A percentile compares a stretch with the other conserved stretches of the same genome.
Conservation (phyloP, 768 basidiomycete species). For the Naganishia vishniacii region DNA sequence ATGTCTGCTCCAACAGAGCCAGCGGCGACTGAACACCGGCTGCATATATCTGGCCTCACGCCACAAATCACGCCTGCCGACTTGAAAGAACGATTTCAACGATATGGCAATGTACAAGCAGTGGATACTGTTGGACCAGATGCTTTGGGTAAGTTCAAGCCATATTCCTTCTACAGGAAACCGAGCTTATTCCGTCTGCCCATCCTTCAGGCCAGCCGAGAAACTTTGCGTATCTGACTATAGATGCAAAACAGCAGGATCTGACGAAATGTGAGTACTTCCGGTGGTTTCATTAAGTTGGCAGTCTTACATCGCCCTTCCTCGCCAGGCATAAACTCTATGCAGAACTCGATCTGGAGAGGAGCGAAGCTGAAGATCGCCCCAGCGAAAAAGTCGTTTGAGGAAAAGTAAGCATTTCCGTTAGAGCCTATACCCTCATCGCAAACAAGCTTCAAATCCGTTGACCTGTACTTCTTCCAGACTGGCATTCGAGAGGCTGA, state of each 20-base stretch:
- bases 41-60: slow-evolving; percentile 23
- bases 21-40: slow-evolving; percentile 4
- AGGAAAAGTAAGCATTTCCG: slow-evolving; percentile 15
- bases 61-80: slow-evolving; percentile 11
- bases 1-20: neutral
- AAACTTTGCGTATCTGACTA: slow-evolving; percentile 20
- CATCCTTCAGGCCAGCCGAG: slow-evolving; percentile 6
- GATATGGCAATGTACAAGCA: slow-evolving; percentile 14
- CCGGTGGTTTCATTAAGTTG: neutral
- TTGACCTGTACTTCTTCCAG: slow-evolving; percentile 7
- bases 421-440: neutral
- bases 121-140: slow-evolving; percentile 19
- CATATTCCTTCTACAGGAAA: no score
- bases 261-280: slow-evolving; percentile 7
- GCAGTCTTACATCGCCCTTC: slow-evolving; percentile 26
- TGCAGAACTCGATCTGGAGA: slow-evolving; percentile 44
- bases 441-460: neutral
- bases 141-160: slow-evolving; percentile 9
- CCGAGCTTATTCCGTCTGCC: no score
- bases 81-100: slow-evolving; percentile 19
- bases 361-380: slow-evolving; percentile 42
- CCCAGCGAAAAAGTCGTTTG: slow-evolving; percentile 38
- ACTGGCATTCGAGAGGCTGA: slow-evolving; percentile 26
- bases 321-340: slow-evolving; percentile 40
- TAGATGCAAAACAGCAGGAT: slow-evolving; percentile 10